Evolutionary conservation across 2,329 filamentous ascomycete genomes (phyloP), one percentile per base, ranked within the genome.

Genomic region (Gnomoniopsis sp.): DNA sequence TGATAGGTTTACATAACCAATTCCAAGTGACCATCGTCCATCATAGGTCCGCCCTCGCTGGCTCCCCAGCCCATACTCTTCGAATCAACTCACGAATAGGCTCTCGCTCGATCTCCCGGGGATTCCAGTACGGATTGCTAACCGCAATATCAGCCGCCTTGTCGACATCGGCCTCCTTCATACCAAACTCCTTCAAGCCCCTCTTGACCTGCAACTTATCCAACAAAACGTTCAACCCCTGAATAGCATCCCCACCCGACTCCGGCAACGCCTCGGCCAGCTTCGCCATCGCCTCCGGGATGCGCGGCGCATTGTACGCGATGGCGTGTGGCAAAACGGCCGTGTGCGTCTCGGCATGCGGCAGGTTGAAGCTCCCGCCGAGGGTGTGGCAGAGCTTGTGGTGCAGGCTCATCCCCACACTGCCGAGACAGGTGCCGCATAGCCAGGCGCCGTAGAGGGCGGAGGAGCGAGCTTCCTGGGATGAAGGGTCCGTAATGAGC

Each of bases 381-480:
- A 88, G 74, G 0, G 82, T 83, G 66, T 88, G 86, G 71, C 85
- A 88, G 2, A 89, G 77, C 68, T 88, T 89, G 70, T 88, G 86
- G 66, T 88, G 86, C 15, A 88, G 77, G 2, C 83, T 79, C 83
- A 88, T 88, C 55, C 79, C 79, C 2, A 84, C 81, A 59, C 74
- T 80, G 6, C 84, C 85, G 1, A 88, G 75, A 64, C 82, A 86
- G 23, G 76, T 79, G 34, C 84, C 84, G 64, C 84, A 88, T 1
- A 88, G 79, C 83, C 84, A 88, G 41, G 86, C 85, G 22, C 85
- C 86, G 65, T 87, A 87, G 1, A 83, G 77, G 15, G 84, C 84
- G 2, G 69, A 69, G 3, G 76, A 77, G 2, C 84, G 78, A 2
- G 83, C 82, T 4, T 74, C 69, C 38, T 67, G 61, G 7, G 75